Evolutionary conservation across 345 rosid species (phyloP), one percentile per base, ranked within the genome.

Genomic region (Noccaea caerulescens): DNA sequence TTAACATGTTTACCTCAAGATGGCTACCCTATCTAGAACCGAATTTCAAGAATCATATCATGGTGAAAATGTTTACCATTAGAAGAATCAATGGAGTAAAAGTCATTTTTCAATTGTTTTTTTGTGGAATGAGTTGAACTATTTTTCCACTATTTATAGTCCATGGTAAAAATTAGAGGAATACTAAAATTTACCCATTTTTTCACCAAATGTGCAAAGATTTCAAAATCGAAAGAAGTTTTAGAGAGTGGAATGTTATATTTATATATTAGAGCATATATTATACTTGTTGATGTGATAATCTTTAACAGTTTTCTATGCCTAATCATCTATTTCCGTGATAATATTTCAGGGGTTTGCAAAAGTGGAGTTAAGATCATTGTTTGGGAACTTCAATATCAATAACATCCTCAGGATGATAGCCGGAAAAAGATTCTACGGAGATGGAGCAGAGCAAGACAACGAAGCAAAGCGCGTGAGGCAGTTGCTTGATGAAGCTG

Each of bases 381-480:
- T 57, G 10, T 69, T 69, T 69, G 37, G 37, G 7, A 56, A 55
- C 36, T 69, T 46, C 10, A 58, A 16, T 11, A 65, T 81, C 45
- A 85, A 83, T 44, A 79, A 78, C 33, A 60, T 80, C 69, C 79
- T 80, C 72, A 80, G 77, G 62, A 83, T 80, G 86, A 72, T 82
- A 10, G 71, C 82, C 0, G 86, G 84, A 44, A 85, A 87, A 76
- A 69, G 84, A 62, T 79, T 81, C 43, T 83, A 56, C 25, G 75
- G 67, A 39, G 75, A 71, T 4, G 54, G 25, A 23, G 39, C 66
- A 1, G 56, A 69, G 37, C 3, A 67, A 3, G 63, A 53, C 6
- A 57, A 69, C 2, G 65, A 36, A 1, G 65, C 73, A 5, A 36
- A 46, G 10, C 46, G 37, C 7, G 25, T 69, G 25, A 69, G 66